Conservation (phyloP, 768 basidiomycete genomes). For the Phanerochaete carnosa region DNA sequence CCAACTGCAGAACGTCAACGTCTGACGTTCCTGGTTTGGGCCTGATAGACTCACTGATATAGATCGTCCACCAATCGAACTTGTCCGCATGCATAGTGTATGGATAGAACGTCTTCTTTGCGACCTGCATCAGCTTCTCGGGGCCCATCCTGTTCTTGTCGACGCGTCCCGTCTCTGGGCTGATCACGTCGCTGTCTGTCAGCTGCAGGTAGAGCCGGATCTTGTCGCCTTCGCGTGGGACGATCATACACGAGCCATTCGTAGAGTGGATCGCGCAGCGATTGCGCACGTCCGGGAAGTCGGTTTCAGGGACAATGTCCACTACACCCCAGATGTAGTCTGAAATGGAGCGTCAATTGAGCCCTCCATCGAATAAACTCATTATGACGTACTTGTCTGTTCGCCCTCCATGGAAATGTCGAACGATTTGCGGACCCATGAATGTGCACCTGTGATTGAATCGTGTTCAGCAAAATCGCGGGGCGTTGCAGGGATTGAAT, state of each 20-base stretch:
- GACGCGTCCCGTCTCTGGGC: constrained; percentile 37
- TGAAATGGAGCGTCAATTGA: constrained; percentile 14
- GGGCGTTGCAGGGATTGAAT: constrained; percentile 4
- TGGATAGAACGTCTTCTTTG: constrained; percentile 37
- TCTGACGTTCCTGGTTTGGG: not conserved
- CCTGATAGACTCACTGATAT: constrained; percentile 35
- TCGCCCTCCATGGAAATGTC: constrained; percentile 75
- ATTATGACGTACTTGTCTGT: constrained; percentile 38
- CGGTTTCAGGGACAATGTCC: constrained; percentile 47
- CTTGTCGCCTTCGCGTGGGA: constrained; percentile 47
- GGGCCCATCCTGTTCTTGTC: constrained; percentile 38
- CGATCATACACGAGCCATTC: constrained; percentile 46
- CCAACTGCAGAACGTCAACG: constrained; percentile 35
- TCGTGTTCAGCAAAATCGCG: not conserved
- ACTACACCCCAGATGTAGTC: constrained; percentile 84
- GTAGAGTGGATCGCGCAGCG: constrained; percentile 47
- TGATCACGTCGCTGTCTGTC: constrained; percentile 32
- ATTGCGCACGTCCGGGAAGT: constrained; percentile 54
- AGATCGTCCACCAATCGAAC: constrained; percentile 50
- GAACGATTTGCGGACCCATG: constrained; percentile 73
- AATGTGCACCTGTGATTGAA: constrained; percentile 60
- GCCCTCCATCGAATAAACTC: not conserved
- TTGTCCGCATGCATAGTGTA: constrained; percentile 30
- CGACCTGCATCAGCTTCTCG: constrained; percentile 39
- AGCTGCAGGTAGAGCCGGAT: constrained; percentile 54